These are phyloP conservation scores for Boechera retrofracta DNA, from an alignment of 345 rosid genomes.

Conservation along the genomic window DNA sequence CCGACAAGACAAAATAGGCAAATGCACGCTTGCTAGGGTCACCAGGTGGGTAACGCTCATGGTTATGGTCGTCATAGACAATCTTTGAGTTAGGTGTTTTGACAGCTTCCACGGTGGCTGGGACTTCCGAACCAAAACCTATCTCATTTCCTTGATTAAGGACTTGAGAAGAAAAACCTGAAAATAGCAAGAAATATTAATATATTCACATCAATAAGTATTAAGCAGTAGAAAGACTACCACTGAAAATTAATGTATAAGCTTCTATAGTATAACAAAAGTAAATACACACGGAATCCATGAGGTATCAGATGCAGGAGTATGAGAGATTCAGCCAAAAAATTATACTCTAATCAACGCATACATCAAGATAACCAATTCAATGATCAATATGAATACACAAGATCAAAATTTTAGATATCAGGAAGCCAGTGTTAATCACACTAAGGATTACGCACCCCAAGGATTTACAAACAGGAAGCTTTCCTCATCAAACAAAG, in stretches of 20 bases:
- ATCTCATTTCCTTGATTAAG: conserved; percentile 55
- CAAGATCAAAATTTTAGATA: not conserved
- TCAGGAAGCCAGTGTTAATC: not conserved
- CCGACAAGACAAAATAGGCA: conserved; percentile 86
- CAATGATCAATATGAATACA: not conserved
- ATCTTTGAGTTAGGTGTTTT: conserved; percentile 83
- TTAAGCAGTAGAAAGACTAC: not conserved
- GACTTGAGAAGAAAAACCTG: conserved; percentile 68
- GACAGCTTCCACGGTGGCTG: conserved; percentile 72
- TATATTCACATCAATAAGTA: conserved; percentile 3
- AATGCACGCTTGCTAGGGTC: conserved; percentile 97
- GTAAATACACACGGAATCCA: not conserved
- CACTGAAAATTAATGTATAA: not conserved
- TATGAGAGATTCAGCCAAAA: not conserved
- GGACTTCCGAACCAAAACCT: conserved; percentile 47
- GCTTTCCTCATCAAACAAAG: conserved; percentile 9
- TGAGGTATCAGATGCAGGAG: not conserved
- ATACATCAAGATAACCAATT: not conserved
- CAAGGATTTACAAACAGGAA: not conserved
- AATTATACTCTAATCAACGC: not conserved
- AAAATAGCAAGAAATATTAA: conserved; percentile 31
- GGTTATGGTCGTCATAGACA: conserved; percentile 81
- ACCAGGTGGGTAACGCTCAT: conserved; percentile 91
- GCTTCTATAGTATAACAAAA: not conserved
- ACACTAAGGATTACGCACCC: not conserved